A percentile compares a stretch with the other conserved stretches of the same genome.
Evolutionary conservation across 164 flowering plant species (phyloP).

Genomic region (Sedum album): DNA sequence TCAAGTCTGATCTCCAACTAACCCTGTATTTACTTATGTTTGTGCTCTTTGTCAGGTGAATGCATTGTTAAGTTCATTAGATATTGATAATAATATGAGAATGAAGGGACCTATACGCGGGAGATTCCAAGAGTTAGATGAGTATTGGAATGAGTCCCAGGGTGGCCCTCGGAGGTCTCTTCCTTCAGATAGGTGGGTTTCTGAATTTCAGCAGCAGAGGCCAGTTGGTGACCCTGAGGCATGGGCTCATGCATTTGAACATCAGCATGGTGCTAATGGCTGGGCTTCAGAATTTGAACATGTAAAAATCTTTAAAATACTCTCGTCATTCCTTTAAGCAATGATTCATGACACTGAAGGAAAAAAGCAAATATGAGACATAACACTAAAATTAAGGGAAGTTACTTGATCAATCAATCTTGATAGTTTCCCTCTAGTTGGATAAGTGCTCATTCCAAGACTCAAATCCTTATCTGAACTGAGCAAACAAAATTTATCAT

Average conservation of each 20-base stretch:
- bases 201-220: conserved; percentile 49
- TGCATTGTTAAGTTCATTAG: conserved; percentile 72
- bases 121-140: conserved; percentile 67
- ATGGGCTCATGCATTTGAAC: conserved; percentile 81
- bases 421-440: not conserved
- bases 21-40: not conserved
- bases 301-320: conserved; percentile 21
- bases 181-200: conserved; percentile 61
- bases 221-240: conserved; percentile 41
- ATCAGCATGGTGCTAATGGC: conserved; percentile 71
- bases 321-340: not conserved
- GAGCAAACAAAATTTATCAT: not conserved
- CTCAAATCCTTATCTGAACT: not conserved
- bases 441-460: not conserved
- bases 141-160: conserved; percentile 90
- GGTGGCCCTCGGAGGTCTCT: conserved; percentile 29
- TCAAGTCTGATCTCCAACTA: not conserved
- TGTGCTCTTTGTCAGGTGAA: conserved; percentile 46
- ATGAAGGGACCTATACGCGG: conserved; percentile 56
- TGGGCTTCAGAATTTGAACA: conserved; percentile 97
- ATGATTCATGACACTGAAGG: not conserved
- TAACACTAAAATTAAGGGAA: not conserved
- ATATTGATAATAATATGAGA: conserved; percentile 58
- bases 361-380: not conserved
- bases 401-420: not conserved